Percentiles rank a stretch among this genome's conserved stretches.
Evolutionary conservation across 768 basidiomycete genomes (phyloP).

Genomic region (Kwoniella newhampshirensis): DNA sequence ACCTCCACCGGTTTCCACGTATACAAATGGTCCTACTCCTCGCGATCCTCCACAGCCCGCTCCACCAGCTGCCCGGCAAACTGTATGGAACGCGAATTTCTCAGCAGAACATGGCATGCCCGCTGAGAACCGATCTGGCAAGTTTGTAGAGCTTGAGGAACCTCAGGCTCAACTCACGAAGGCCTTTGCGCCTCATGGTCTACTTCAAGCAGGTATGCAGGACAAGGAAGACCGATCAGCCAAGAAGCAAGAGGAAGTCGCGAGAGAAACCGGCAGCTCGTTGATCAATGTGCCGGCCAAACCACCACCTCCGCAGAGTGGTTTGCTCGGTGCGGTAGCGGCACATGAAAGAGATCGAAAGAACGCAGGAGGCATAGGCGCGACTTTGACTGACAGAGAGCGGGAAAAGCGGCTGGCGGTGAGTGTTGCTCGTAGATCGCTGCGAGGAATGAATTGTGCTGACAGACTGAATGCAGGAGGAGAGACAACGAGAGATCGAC

Average conservation of each 20-base stretch:
- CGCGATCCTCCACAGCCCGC: slow-evolving; percentile 9
- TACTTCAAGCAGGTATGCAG: slow-evolving; percentile 90
- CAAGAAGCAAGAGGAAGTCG: slow-evolving; percentile 88
- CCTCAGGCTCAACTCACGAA: slow-evolving; percentile 78
- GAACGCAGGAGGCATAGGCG: slow-evolving; percentile 91
- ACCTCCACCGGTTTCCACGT: background rate
- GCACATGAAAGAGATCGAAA: slow-evolving; percentile 92
- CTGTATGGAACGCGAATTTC: slow-evolving; percentile 85
- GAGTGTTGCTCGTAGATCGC: slow-evolving; percentile 24
- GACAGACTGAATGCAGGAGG: slow-evolving; percentile 58
- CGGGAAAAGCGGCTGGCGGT: slow-evolving; percentile 80
- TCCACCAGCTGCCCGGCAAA: slow-evolving; percentile 59
- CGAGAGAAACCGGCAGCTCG: slow-evolving; percentile 84
- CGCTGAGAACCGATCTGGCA: slow-evolving; percentile 56
- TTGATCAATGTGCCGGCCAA: slow-evolving; percentile 94
- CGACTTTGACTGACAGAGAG: slow-evolving; percentile 90
- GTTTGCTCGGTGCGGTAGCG: slow-evolving; percentile 91
- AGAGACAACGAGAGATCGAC: slow-evolving; percentile 87
- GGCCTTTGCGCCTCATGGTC: slow-evolving; percentile 89
- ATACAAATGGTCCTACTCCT: slow-evolving; percentile 8
- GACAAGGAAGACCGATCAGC: slow-evolving; percentile 95
- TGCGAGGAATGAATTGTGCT: background rate
- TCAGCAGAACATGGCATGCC: slow-evolving; percentile 63
- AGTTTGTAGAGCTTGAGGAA: slow-evolving; percentile 72
- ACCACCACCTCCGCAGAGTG: slow-evolving; percentile 90